Percentiles rank a stretch among this genome's conserved stretches.
These are phyloP conservation scores for Ogataea pilisensis DNA, from an alignment of 805 yeast genomes.

Conservation along the genomic window DNA sequence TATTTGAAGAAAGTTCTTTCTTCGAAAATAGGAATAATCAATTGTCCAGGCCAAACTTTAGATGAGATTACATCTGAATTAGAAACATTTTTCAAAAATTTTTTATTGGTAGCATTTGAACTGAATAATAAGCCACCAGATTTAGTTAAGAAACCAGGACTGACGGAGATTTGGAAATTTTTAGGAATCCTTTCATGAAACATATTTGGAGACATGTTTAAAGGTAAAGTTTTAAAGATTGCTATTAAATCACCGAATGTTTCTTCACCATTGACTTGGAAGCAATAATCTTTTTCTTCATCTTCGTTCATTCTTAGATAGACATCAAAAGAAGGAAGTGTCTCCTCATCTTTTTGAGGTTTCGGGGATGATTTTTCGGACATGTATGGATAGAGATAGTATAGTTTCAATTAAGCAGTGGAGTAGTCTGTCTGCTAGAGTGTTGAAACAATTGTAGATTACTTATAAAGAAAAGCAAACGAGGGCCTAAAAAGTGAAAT, in stretches of 20 bases:
- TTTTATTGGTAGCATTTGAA: constrained; percentile 47
- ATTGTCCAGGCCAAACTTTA: constrained; percentile 84
- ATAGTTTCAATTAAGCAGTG: too few relatives aligned
- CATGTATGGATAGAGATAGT: constrained; percentile 1
- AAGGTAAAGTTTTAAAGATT: constrained; percentile 64
- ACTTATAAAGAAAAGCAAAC: too few relatives aligned
- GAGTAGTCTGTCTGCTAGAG: too few relatives aligned
- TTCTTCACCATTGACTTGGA: constrained; percentile 59
- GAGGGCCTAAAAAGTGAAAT: too few relatives aligned
- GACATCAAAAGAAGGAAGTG: constrained; percentile 34
- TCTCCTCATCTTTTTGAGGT: constrained; percentile 3
- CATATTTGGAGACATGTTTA: constrained; percentile 74
- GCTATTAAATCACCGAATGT: constrained; percentile 55
- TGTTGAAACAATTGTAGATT: too few relatives aligned
- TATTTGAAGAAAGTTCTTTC: constrained; percentile 39
- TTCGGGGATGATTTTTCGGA: constrained; percentile 1
- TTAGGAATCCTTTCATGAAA: constrained; percentile 64
- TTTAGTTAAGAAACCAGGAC: constrained; percentile 80
- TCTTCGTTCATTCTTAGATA: constrained; percentile 85
- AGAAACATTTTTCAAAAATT: constrained; percentile 43
- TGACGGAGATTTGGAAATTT: constrained; percentile 56
- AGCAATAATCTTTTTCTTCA: constrained; percentile 83
- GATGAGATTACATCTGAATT: constrained; percentile 51
- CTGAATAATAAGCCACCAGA: constrained; percentile 77
- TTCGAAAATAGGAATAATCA: constrained; percentile 72